These are phyloP conservation scores for Astragalus glycyphyllos DNA, from an alignment of 306 rosid genomes.

Conservation along the genomic window DNA sequence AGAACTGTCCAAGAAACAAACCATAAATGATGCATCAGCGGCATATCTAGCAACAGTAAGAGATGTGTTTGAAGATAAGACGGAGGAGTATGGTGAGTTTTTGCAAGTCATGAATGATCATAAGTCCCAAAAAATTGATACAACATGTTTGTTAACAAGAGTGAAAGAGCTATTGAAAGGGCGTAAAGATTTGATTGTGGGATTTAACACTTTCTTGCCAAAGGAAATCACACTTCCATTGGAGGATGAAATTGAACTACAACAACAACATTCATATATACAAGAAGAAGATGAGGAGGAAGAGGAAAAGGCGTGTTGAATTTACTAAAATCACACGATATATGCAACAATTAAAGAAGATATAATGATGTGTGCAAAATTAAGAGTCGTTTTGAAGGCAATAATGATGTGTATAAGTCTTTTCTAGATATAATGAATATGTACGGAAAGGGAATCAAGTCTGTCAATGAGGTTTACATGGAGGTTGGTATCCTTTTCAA, in stretches of 20 bases:
- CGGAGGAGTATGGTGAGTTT: conserved; percentile 79
- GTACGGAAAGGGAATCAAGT: conserved; percentile 61
- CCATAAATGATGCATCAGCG: conserved; percentile 71
- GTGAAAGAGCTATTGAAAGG: conserved; percentile 92
- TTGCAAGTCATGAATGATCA: conserved; percentile 86
- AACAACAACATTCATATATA: no score
- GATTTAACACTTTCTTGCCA: conserved; percentile 89
- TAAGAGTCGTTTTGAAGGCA: conserved; percentile 65
- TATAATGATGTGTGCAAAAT: conserved; percentile 61
- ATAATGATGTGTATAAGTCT: conserved; percentile 55
- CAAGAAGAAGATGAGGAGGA: no score
- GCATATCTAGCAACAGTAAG: conserved; percentile 80
- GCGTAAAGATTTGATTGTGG: no score
- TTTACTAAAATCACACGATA: no score
- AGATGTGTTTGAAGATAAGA: conserved; percentile 81
- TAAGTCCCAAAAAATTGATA: conserved; percentile 64
- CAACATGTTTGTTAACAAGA: conserved; percentile 68
- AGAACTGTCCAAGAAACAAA: conserved; percentile 48
- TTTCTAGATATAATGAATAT: conserved; percentile 62
- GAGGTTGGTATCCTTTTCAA: conserved; percentile 46
- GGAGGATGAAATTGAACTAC: no score
- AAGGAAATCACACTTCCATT: conserved; percentile 74
- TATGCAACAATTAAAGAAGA: conserved; percentile 49
- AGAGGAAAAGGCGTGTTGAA: no score
- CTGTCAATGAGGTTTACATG: conserved; percentile 50